phyloP scores from a whole-genome alignment of 148 eudicot genomes.

The Agrostemma githago region DNA sequence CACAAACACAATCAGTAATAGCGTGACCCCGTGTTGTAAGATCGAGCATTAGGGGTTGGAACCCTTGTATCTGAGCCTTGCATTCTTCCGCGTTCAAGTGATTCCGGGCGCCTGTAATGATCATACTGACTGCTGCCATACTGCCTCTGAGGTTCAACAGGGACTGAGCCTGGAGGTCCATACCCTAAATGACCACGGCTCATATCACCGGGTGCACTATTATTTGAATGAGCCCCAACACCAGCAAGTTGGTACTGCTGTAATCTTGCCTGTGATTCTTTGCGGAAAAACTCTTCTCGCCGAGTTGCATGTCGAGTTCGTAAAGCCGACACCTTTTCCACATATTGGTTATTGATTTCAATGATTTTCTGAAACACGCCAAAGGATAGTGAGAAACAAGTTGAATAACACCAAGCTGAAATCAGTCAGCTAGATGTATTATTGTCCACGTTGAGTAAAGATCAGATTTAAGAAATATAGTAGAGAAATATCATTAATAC shows the following conservation, averaged over 20 bases:
- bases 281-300: conserved; percentile 63
- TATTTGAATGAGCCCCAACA: conserved; percentile 38
- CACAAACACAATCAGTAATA: conserved; percentile 37
- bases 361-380: conserved; percentile 41
- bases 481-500: no score
- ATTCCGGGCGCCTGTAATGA: conserved; percentile 55
- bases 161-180: conserved; percentile 21
- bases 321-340: conserved; percentile 62
- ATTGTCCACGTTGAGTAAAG: no score
- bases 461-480: no score
- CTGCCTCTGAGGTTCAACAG: conserved; percentile 40
- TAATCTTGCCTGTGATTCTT: conserved; percentile 70
- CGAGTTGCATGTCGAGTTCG: conserved; percentile 56
- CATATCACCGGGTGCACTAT: conserved; percentile 35
- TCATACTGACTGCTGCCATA: conserved; percentile 54
- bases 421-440: background rate
- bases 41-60: conserved; percentile 67
- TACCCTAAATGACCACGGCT: conserved; percentile 45
- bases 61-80: conserved; percentile 59
- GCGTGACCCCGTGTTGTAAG: conserved; percentile 66
- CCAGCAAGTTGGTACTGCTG: conserved; percentile 67
- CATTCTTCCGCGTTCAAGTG: conserved; percentile 48
- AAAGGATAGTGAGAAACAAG: background rate
- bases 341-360: conserved; percentile 46
- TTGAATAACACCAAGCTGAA: background rate